These are phyloP conservation scores for Hericium alpestre DNA, from an alignment of 768 basidiomycete genomes.

Conservation along the genomic window DNA sequence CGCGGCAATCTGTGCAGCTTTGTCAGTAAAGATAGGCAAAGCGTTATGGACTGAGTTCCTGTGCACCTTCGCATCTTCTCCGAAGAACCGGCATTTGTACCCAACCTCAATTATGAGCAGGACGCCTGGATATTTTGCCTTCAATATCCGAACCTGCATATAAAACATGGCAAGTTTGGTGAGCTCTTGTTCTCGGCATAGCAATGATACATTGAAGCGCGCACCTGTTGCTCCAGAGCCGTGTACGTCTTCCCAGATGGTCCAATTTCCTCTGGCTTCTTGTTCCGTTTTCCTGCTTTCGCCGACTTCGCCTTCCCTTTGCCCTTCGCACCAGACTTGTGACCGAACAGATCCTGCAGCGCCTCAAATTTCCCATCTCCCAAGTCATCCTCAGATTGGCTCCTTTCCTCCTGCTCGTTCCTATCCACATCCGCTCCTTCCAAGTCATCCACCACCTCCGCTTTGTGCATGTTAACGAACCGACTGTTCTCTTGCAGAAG, in stretches of 20 bases:
- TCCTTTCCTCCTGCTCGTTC: background rate
- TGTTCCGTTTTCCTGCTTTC: constrained; percentile 10
- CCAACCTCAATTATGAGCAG: constrained; percentile 76
- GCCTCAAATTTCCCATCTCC: constrained; percentile 36
- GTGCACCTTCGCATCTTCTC: constrained; percentile 67
- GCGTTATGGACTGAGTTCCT: background rate
- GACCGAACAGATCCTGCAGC: constrained; percentile 35
- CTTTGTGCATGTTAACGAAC: background rate
- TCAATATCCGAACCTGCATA: constrained; percentile 43
- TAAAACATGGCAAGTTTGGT: background rate
- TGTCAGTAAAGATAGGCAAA: background rate
- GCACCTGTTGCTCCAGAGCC: constrained; percentile 63
- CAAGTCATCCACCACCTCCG: background rate
- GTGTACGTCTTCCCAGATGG: constrained; percentile 67
- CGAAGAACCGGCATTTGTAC: constrained; percentile 77
- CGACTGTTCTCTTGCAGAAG: constrained; percentile 6
- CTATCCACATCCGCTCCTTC: constrained; percentile 1
- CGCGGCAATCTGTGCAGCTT: constrained; percentile 40
- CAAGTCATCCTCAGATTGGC: constrained; percentile 15
- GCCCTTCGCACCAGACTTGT: constrained; percentile 25
- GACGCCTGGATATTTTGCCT: constrained; percentile 52
- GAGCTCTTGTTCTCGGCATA: background rate
- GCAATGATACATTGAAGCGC: background rate
- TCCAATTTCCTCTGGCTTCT: constrained; percentile 38
- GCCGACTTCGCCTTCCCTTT: constrained; percentile 17